Base-by-base conservation (phyloP, 23 red algal species). In the Gracilaria caudata region DNA sequence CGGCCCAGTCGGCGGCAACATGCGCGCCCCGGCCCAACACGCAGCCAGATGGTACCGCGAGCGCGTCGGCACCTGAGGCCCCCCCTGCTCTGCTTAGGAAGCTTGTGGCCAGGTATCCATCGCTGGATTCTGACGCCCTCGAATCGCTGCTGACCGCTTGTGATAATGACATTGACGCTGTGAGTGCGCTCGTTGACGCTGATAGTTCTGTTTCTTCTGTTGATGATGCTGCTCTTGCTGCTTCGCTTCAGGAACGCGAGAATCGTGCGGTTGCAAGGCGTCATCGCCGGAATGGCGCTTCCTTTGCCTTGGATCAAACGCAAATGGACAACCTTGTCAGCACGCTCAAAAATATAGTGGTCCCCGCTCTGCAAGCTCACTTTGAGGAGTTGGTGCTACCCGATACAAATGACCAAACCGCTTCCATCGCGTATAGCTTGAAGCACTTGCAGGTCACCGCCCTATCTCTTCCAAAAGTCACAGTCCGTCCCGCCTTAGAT, bases 301-400 rank as follows among this genome's bases (percentile, higher is more conserved):
- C 30, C 29, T 54, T 89, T 24, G 28, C 49, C 0, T 32, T 82
- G 37, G 38, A 91, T 20, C 87, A 45, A 20, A 3, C 36, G 13
- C 73, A 77, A 26, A 58, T 91, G 54, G 75, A 82, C 19, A 54
- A 64, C 34, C n/a, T 81, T 35, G 77, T 91, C 11, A 35, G 35
- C 24, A 82, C 87, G 34, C 63, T 91, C 17, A 49, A 63, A 21
- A 35, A 81, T 21, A 81, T 82, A 11, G 77, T 91, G 23, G 78
- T 91, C 23, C 87, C 87, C 4, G 87, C 87, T 40, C 41, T 91
- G 30, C 71, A 76, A 14, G 87, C 77, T 47, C 87, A 82, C 51
- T 91, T 91, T 56, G 87, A 81, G 77, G 76, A 82, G 65, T 41
- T 91, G 23, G 77, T 82, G 23, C n/a, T 91, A 3, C 87, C 77